Evolutionary conservation across 148 eudicot genomes (phyloP), one percentile per base, ranked within the genome.

Genomic region (Vaccinium macrocarpon): DNA sequence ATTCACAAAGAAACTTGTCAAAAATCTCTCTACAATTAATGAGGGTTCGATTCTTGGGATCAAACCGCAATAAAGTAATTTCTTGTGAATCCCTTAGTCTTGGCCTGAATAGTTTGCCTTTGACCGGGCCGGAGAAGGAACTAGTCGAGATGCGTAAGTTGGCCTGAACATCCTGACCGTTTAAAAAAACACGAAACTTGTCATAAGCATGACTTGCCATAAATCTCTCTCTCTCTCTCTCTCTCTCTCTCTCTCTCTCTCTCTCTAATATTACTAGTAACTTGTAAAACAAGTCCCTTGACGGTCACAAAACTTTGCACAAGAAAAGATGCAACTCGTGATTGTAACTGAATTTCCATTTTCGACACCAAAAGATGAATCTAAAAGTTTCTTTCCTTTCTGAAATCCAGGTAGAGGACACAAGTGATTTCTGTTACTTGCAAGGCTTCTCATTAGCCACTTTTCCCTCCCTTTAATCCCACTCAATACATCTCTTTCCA

Each of bases 361-460:
- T 62, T 23, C 53, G 23, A 38, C 76, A 27, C 74, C 55, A 57
- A 72, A 79, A 25, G 73, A 74, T 83, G n/a, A 14, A 83, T 57
- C 49, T 51, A 62, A 25, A 82, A 73, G 11, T 42, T 42, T 5
- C n/a, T 75, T 75, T 29, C 52, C 49, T 29, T 64, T 56, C 49
- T 21, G 18, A n/a, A 50, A 83, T 80, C 23, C 77, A 2, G 73
- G 52, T 50, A 42, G 72, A 87, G 81, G 52, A 42, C 46, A 42
- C 46, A 42, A 16, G 38, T 13, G 55, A 79, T 79, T 84, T 84
- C 52, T 84, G 83, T 94, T 89, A 64, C 95, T 94, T 94, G 91
- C 95, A 91, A 91, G 95, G 83, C 89, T 91, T 82, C n/a, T 13
- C 73, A 71, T 64, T 62, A 81, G 8, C 88, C 53, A 61, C 68